These are phyloP conservation scores for Drosera spatulata DNA, from an alignment of 179 eudicot species.

Conservation along the genomic window DNA sequence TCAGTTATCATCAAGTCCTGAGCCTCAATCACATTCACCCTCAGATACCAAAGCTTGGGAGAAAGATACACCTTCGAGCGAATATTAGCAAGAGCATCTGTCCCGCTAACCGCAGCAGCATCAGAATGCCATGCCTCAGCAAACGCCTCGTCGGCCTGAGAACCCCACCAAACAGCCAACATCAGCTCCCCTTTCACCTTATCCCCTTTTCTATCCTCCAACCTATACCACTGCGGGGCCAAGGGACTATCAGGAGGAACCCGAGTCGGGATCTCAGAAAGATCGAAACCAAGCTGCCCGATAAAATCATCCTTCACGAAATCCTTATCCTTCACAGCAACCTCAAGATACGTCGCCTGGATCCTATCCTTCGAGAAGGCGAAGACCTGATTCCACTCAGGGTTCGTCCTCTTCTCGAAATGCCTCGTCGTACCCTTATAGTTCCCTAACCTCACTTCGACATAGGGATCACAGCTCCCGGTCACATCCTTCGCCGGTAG, in stretches of 20 bases:
- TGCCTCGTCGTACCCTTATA: conserved; percentile 16
- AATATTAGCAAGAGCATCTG: conserved; percentile 65
- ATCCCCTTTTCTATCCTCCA: conserved; percentile 49
- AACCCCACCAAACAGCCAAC: conserved; percentile 98
- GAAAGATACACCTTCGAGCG: conserved; percentile 86
- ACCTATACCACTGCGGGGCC: conserved; percentile 95
- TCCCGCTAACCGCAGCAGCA: conserved; percentile 33
- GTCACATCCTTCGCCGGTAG: conserved; percentile 63
- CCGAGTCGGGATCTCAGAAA: conserved; percentile 73
- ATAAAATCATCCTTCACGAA: conserved; percentile 62
- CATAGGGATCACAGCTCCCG: conserved; percentile 71
- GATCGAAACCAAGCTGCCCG: conserved; percentile 55
- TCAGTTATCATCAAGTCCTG: conserved; percentile 65
- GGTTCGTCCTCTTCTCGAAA: too few relatives aligned
- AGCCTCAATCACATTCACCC: conserved; percentile 87
- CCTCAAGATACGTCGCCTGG: conserved; percentile 70
- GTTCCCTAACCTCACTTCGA: conserved; percentile 62
- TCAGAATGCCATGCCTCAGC: conserved; percentile 44
- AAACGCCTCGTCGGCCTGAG: conserved; percentile 93
- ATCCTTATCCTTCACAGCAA: conserved; percentile 68
- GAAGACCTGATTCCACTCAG: too few relatives aligned
- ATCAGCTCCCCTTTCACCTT: conserved; percentile 70
- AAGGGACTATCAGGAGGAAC: conserved; percentile 93
- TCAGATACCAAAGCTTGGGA: conserved; percentile 85
- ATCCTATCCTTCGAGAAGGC: conserved; percentile 29